phyloP scores from a whole-genome alignment of 2,329 filamentous ascomycete genomes.

The Colletotrichum simmondsii region DNA sequence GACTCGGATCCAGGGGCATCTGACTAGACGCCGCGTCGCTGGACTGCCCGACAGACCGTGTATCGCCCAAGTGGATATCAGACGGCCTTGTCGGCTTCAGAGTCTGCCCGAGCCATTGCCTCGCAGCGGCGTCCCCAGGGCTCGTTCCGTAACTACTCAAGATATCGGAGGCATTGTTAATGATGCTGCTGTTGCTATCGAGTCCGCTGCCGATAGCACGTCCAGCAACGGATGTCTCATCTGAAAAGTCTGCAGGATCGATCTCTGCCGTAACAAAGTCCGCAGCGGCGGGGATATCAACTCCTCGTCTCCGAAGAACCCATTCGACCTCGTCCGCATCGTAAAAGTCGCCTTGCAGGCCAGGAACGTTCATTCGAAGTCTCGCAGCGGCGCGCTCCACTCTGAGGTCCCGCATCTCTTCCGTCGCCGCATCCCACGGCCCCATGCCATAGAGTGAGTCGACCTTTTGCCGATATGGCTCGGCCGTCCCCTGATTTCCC shows the following conservation, averaged over 20 bases:
- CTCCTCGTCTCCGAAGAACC: constrained; percentile 73
- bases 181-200: neutral
- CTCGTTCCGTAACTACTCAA: neutral
- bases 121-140: neutral
- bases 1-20: constrained; percentile 9
- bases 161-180: neutral
- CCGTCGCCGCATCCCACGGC: constrained; percentile 56
- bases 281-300: constrained; percentile 68
- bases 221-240: neutral
- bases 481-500: constrained; percentile 50
- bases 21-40: neutral
- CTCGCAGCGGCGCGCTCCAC: constrained; percentile 50
- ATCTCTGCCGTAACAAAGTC: constrained; percentile 72
- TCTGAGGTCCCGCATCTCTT: constrained; percentile 52
- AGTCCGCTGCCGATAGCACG: neutral
- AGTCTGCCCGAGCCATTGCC: neutral
- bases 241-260: constrained; percentile 52
- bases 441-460: constrained; percentile 49
- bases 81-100: neutral
- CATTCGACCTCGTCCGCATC: constrained; percentile 81
- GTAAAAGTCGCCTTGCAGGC: constrained; percentile 80
- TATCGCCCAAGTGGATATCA: neutral
- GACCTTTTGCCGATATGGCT: constrained; percentile 46
- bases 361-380: constrained; percentile 66
- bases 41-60: neutral